Evolutionary conservation across 2,329 filamentous ascomycete genomes (phyloP).

Genomic region (Blastomyces emzantsi): DNA sequence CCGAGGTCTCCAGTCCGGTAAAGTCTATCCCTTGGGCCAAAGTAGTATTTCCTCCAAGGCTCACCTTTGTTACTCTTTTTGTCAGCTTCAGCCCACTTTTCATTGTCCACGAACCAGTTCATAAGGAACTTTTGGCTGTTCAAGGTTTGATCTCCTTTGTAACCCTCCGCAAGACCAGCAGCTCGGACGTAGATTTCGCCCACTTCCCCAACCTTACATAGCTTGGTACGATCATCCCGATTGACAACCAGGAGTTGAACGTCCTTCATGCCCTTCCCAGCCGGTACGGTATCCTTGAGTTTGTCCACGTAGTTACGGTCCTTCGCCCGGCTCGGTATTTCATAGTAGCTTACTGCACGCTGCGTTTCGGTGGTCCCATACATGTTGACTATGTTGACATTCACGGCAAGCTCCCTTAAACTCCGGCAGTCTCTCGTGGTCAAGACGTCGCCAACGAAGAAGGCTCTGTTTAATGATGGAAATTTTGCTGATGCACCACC

Average conservation of each 20-base stretch:
- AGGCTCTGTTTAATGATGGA: slow-evolving; percentile 64
- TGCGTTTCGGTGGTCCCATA: slow-evolving; percentile 84
- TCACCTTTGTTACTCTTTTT: slow-evolving; percentile 48
- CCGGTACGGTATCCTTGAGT: slow-evolving; percentile 69
- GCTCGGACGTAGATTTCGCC: slow-evolving; percentile 80
- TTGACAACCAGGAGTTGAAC: slow-evolving; percentile 83
- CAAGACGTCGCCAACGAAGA: slow-evolving; percentile 87
- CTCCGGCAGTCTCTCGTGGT: slow-evolving; percentile 72
- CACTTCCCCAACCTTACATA: slow-evolving; percentile 71
- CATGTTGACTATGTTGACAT: slow-evolving; percentile 72
- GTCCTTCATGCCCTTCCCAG: slow-evolving; percentile 75
- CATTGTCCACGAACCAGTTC: slow-evolving; percentile 77
- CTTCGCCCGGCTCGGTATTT: slow-evolving; percentile 59
- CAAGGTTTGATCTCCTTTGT: slow-evolving; percentile 52
- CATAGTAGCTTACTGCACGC: slow-evolving; percentile 71
- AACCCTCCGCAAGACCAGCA: slow-evolving; percentile 74
- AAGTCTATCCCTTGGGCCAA: slow-evolving; percentile 73
- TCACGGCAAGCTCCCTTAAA: slow-evolving; percentile 66
- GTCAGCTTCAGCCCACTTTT: slow-evolving; percentile 59
- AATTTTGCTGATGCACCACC: slow-evolving; percentile 72
- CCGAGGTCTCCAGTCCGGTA: slow-evolving; percentile 87
- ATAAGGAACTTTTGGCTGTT: slow-evolving; percentile 68
- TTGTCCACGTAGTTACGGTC: slow-evolving; percentile 51
- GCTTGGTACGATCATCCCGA: slow-evolving; percentile 53
- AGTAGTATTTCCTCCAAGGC: slow-evolving; percentile 69